phyloP scores from a whole-genome alignment of 371 early-diverging fungal genomes.

The Mucor piriformis region DNA sequence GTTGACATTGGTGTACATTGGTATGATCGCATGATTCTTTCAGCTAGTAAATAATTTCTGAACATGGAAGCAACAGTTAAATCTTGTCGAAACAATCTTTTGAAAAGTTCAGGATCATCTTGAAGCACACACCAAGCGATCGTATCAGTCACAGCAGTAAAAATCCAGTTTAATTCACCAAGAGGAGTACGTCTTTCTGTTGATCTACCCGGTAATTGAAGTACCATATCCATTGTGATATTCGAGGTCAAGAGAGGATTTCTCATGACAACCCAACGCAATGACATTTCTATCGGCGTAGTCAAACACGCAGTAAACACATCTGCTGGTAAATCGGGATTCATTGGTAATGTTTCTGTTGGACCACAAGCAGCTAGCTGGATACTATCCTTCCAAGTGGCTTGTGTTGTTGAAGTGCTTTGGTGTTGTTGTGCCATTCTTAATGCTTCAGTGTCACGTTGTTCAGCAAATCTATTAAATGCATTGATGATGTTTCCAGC shows the following conservation, averaged over 20 bases:
- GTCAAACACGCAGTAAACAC: constrained; percentile 95
- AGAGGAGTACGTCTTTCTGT: constrained; percentile 92
- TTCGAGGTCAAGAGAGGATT: constrained; percentile 76
- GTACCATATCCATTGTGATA: constrained; percentile 84
- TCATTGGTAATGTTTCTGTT: constrained; percentile 87
- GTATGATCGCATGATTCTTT: constrained; percentile 92
- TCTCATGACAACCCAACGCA: constrained; percentile 90
- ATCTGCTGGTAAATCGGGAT: constrained; percentile 95
- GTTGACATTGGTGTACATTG: constrained; percentile 89
- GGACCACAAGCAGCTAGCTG: constrained; percentile 93
- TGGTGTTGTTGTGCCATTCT: constrained; percentile 38
- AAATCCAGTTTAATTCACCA: constrained; percentile 98
- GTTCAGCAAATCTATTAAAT: constrained; percentile 87
- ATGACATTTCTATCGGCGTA: constrained; percentile 93
- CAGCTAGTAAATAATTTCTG: constrained; percentile 94
- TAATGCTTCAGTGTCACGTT: constrained; percentile 76
- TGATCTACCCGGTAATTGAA: constrained; percentile 86
- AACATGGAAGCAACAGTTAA: constrained; percentile 94
- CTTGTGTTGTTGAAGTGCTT: constrained; percentile 27
- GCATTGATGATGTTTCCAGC: constrained; percentile 91
- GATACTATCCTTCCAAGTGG: constrained; percentile 84
- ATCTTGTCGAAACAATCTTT: constrained; percentile 93
- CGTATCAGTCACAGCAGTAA: constrained; percentile 97
- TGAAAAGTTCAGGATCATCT: constrained; percentile 84
- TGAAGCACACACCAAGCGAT: constrained; percentile 96